Evolutionary conservation across 2,329 filamentous ascomycete species (phyloP), one percentile per base, ranked within the genome.

Genomic region (Macroventuria anomochaeta): DNA sequence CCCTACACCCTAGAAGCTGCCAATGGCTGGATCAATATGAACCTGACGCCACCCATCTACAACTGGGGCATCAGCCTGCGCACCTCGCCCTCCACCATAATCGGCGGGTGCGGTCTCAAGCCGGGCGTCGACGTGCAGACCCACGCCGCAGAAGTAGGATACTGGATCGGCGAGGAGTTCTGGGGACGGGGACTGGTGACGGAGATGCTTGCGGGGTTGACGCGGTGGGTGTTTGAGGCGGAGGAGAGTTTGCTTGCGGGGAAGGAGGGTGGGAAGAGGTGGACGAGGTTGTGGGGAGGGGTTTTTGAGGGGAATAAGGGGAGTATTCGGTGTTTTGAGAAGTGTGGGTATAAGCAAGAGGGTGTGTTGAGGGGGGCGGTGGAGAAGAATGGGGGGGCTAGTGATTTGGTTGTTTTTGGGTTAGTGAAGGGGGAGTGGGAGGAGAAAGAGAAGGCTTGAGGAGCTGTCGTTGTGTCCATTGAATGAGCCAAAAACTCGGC

Each of bases 71-170:
- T 71, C 8, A 64, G 54, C 32, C 52, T 61, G 3, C 23, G 15
- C 5, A 29, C 51, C 7, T 33, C 43, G 2, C 67, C 65, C 5
- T 25, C 46, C 1, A 53, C 53, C 10, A 37, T 68, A 1, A 72
- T 77, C 48, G 76, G 76, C 23, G 63, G 68, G 7, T 73, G 77
- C 28, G 76, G 76, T 3, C 48, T 79, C 7, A 73, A 67, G 48
- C 69, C 68, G 34, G 69, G 64, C n/a, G 11, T 33, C 26, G 75
- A 77, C 49, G 62, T 76, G 13, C 64, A 69, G 13, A 58, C 70
- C 5, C 75, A 75, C 48, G 66, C 63, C 1, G 77, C 71, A 0
- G 75, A 77, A 51, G 41, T 79, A 1, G 77, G 76, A 8, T 79
- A 76, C 61, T 80, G 77, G 77, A 50, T 79, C 10, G 71, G 67